A percentile compares a stretch with the other conserved stretches of the same genome.
Conservation (phyloP, 768 basidiomycete genomes). For the Daedalea quercina region DNA sequence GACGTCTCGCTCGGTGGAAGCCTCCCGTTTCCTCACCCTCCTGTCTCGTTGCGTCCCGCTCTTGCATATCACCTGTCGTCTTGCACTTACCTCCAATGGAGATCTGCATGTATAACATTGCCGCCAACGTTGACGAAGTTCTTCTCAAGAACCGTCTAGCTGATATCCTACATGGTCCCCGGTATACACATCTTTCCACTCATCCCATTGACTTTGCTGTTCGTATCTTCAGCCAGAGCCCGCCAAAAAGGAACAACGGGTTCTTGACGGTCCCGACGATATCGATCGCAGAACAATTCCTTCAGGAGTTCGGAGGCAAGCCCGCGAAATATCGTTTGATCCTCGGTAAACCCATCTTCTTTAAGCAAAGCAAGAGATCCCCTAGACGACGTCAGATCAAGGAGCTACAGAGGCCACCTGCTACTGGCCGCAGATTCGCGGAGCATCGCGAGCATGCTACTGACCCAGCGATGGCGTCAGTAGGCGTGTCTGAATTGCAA, state of each 20-base stretch:
- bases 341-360: conserved; percentile 27
- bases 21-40: too few relatives aligned
- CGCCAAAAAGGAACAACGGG: conserved; percentile 21
- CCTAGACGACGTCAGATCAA: neutral
- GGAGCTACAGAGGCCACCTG: conserved; percentile 26
- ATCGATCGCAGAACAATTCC: conserved; percentile 34
- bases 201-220: conserved; percentile 48
- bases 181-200: conserved; percentile 25
- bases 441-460: conserved; percentile 27
- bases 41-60: too few relatives aligned
- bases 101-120: conserved; percentile 24
- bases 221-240: conserved; percentile 33
- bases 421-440: conserved; percentile 31
- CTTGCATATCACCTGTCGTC: too few relatives aligned
- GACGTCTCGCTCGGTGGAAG: too few relatives aligned
- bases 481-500: conserved; percentile 37
- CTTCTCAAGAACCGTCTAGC: conserved; percentile 29
- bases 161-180: conserved; percentile 36
- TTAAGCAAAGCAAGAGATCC: conserved; percentile 14
- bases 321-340: conserved; percentile 15
- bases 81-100: too few relatives aligned
- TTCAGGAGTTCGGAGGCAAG: conserved; percentile 32
- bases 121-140: conserved; percentile 8
- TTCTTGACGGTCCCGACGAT: conserved; percentile 39
- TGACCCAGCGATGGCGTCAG: conserved; percentile 21